Conservation (phyloP, 345 rosid species). For the Citrus trifoliata region DNA sequence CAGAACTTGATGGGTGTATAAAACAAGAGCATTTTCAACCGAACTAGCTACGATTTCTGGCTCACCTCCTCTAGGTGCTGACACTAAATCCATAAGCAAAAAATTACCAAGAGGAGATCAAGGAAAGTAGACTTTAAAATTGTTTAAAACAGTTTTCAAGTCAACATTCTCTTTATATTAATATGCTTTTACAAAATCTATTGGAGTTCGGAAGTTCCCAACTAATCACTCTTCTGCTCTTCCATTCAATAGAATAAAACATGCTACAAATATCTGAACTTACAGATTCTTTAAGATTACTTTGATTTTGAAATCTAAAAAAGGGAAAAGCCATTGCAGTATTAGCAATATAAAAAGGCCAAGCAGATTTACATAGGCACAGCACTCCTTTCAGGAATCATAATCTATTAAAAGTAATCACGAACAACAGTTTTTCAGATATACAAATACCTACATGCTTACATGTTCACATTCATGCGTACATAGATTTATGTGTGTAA, state of each 20-base stretch:
- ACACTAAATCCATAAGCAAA: not conserved
- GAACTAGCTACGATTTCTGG: not conserved
- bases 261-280: not conserved
- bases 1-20: not conserved
- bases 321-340: not conserved
- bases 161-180: too few species aligned
- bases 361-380: not conserved
- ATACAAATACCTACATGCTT: not conserved
- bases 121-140: not conserved
- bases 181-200: too few species aligned
- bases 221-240: too few species aligned
- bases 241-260: not conserved
- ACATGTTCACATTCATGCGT: not conserved
- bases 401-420: not conserved
- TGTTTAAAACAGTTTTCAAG: not conserved
- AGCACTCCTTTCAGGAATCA: not conserved
- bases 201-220: too few species aligned
- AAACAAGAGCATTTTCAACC: not conserved
- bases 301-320: not conserved
- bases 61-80: not conserved
- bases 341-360: not conserved
- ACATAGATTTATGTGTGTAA: not conserved
- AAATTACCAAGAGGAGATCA: not conserved
- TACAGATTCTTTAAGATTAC: not conserved
- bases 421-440: not conserved